Base-by-base conservation (phyloP, 805 yeast genomes). In the Candida verbasci region DNA sequence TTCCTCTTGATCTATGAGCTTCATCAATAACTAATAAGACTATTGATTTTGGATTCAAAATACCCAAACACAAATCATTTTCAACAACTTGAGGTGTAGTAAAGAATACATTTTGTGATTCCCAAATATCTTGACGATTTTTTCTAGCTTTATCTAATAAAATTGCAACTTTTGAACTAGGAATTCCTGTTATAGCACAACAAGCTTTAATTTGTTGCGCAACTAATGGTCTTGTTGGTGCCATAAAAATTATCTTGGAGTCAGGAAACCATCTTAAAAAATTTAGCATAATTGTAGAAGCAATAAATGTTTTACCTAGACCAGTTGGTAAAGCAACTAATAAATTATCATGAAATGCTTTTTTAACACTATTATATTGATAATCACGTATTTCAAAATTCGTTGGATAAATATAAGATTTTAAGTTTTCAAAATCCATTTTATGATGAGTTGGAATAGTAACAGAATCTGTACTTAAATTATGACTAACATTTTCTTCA, bases 1-100 rank as follows among this genome's bases (percentile, higher is more conserved):
- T 82, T 0, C 96, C 96, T 35, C 82, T 81, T 0, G 97, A 88
- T 33, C 96, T 68, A 57, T 93, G 99, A 0, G 98, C 97, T 62
- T 93, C 99, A 60, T 93, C 99, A 17, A 93, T 71, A 2, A 93
- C 91, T 29, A 94, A 49, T 36, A 93, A 75, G 0, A 78, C 82
- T 10, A 93, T 67, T 17, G 73, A 72, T 45, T 77, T 81, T 0
- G 97, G 96, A 50, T 86, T 78, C 17, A 91, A 60, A 1, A 76
- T 62, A 0, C 96, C 96, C 25, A 77, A 63, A 28, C 74, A 69
- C 43, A 93, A 65, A 58, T 93, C 99, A 58, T 88, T 88, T 44
- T 87, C 96, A 3, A 93, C 89, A 4, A 89, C 94, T 50, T 93
- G 98, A 0, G 99, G 98, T 0, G 99, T 93, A 1, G 96, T 79